Base-by-base conservation (phyloP, 345 rosid genomes). In the Corymbia maculata region DNA sequence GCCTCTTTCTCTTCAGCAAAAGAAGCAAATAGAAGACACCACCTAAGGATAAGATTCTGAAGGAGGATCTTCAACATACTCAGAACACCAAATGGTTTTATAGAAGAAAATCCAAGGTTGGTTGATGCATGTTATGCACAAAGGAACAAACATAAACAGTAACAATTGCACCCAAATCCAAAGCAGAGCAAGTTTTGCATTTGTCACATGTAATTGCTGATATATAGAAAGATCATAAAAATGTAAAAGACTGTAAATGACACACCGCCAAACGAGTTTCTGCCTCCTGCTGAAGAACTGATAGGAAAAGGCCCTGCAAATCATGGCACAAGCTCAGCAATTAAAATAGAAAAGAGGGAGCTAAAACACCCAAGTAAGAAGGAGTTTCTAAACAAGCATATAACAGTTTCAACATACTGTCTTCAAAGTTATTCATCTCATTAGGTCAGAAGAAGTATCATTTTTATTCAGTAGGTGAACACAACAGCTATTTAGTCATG, bases 261-360 rank as follows among this genome's bases (percentile, higher is more conserved):
- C 84, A 19, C 91, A 97, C 97, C 92, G 93, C 99, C 88, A 92
- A 87, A 79, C 97, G 97, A 88, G 93, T 90, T 93, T 94, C 97
- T 90, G 98, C 91, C 88, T 93, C 96, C 91, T 95, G 98, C 90
- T 92, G 98, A 91, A 97, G 95, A 93, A 95, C 93, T 55, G 95
- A 93, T 68, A 94, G 90, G 68, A 96, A 91, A 79, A 97, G 93
- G 79, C 97, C 98, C 99, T 97, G 96, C 89, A 13, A 90, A 92
- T 88, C 68, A 86, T 86, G 88, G 61, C 85, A 91, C 51, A 68
- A 89, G 85, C 36, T 57, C 84, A 86, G 88, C 21, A 70, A 57
- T 45, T 47, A 12, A n/a, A 22, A 17, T 19, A 26, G 44, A 49
- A 51, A 86, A 86, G 30, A 53, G 45, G 75, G 84, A 36, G 49